These are phyloP conservation scores for Proliferodiscus dingleyae DNA, from an alignment of 2,329 filamentous ascomycete species.

Conservation along the genomic window DNA sequence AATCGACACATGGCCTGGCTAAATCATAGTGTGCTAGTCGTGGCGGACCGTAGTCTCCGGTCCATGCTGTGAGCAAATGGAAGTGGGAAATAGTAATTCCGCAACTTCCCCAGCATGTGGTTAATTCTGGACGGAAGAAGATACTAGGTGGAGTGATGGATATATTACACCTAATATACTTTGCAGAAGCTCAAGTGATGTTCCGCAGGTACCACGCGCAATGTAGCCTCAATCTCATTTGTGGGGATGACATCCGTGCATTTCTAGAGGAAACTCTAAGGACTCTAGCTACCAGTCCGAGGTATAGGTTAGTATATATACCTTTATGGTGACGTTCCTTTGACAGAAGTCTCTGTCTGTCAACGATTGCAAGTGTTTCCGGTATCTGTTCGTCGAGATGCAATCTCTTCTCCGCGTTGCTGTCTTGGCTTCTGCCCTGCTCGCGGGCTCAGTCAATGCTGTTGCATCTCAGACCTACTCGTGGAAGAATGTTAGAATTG, in stretches of 20 bases:
- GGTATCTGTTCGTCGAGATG: slow-evolving; percentile 8
- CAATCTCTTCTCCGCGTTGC: slow-evolving; percentile 8
- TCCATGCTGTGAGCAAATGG: neutral
- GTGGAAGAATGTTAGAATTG: slow-evolving; percentile 47
- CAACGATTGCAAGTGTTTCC: no score
- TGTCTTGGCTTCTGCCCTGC: slow-evolving; percentile 10
- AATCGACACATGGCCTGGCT: no score
- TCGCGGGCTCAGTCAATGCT: slow-evolving; percentile 12
- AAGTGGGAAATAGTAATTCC: slow-evolving; percentile 10
- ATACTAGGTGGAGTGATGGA: slow-evolving; percentile 7
- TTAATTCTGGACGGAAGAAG: neutral
- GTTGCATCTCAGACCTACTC: slow-evolving; percentile 18
- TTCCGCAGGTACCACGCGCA: neutral
- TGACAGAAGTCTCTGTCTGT: no score
- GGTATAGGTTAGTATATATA: no score
- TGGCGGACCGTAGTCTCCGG: no score
- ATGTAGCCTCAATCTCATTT: slow-evolving; percentile 2
- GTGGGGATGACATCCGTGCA: neutral
- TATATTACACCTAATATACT: slow-evolving; percentile 5
- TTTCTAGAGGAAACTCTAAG: neutral
- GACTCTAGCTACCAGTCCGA: neutral
- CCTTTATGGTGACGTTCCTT: no score
- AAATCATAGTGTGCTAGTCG: no score
- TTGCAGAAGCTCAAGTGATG: neutral
- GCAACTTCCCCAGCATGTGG: slow-evolving; percentile 8